Conservation (phyloP, 177 flowering plant genomes). For the Vitis hybrid region DNA sequence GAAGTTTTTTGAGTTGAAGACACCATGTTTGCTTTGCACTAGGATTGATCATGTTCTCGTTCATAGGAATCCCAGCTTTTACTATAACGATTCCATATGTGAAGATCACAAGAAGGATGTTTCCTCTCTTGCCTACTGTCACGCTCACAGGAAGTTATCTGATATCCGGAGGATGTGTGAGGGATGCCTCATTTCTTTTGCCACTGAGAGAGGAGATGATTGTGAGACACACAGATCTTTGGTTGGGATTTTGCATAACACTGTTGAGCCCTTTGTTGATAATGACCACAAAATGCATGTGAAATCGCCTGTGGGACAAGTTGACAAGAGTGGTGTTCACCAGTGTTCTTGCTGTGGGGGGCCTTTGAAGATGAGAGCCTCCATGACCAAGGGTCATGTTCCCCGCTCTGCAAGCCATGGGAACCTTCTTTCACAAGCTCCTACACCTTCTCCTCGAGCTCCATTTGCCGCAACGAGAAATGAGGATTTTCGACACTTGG, state of each 20-base stretch:
- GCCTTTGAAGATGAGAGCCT: slow-evolving; percentile 42
- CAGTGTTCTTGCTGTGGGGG: slow-evolving; percentile 78
- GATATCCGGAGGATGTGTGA: slow-evolving; percentile 77
- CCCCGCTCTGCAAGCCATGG: slow-evolving; percentile 18
- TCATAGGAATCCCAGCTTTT: slow-evolving; percentile 34
- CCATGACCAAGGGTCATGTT: slow-evolving; percentile 6
- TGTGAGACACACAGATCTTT: slow-evolving; percentile 51
- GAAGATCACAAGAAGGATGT: slow-evolving; percentile 70
- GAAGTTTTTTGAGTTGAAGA: slow-evolving; percentile 46
- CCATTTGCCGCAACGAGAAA: slow-evolving; percentile 21
- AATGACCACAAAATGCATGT: slow-evolving; percentile 35
- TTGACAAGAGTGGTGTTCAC: slow-evolving; percentile 21
- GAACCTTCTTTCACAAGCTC: slow-evolving; percentile 35
- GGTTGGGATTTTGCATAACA: slow-evolving; percentile 57
- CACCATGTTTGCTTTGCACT: slow-evolving; percentile 76
- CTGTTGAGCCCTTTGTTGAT: slow-evolving; percentile 51
- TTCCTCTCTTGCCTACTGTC: slow-evolving; percentile 74
- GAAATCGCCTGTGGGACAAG: slow-evolving; percentile 20
- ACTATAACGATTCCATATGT: slow-evolving; percentile 71
- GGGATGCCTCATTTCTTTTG: slow-evolving; percentile 77
- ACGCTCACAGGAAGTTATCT: slow-evolving; percentile 61
- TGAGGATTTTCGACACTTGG: slow-evolving; percentile 30
- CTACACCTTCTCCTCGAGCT: slow-evolving; percentile 54
- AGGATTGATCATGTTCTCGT: slow-evolving; percentile 61
- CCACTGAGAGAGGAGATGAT: slow-evolving; percentile 54